Evolutionary conservation across 148 eudicot genomes (phyloP).

Genomic region (Chenopodium album): DNA sequence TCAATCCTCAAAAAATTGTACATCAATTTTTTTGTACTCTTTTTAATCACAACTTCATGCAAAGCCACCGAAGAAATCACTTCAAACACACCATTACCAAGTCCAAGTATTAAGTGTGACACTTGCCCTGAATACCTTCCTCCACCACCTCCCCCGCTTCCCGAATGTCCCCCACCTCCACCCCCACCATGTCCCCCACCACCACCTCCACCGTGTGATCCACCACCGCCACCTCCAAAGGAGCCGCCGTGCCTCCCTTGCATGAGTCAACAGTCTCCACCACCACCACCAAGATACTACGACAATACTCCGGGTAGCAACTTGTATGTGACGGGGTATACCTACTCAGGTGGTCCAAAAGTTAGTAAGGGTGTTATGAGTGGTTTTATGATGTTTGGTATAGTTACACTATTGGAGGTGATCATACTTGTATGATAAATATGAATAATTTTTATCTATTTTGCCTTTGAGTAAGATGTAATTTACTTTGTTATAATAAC

Average conservation of each 20-base stretch:
- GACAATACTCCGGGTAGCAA: constrained; percentile 29
- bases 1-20: background rate
- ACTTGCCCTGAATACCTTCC: constrained; percentile 29
- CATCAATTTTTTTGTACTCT: background rate
- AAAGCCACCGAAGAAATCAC: constrained; percentile 7
- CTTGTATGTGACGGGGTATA: constrained; percentile 34
- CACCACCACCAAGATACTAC: constrained; percentile 37
- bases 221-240: constrained; percentile 41
- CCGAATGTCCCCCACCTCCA: constrained; percentile 36
- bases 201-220: constrained; percentile 40
- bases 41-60: constrained; percentile 25
- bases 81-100: constrained; percentile 18
- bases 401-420: constrained; percentile 24
- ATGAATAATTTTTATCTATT: background rate
- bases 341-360: constrained; percentile 21
- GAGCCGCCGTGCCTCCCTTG: constrained; percentile 30
- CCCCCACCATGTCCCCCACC: constrained; percentile 44
- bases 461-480: background rate
- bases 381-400: constrained; percentile 14
- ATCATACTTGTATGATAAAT: constrained; percentile 18
- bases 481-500: background rate
- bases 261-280: constrained; percentile 29
- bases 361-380: constrained; percentile 7
- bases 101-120: constrained; percentile 48
- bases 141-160: constrained; percentile 28